Conservation (phyloP, 176 grass and related monocot species). For the Rhynchospora breviuscula region DNA sequence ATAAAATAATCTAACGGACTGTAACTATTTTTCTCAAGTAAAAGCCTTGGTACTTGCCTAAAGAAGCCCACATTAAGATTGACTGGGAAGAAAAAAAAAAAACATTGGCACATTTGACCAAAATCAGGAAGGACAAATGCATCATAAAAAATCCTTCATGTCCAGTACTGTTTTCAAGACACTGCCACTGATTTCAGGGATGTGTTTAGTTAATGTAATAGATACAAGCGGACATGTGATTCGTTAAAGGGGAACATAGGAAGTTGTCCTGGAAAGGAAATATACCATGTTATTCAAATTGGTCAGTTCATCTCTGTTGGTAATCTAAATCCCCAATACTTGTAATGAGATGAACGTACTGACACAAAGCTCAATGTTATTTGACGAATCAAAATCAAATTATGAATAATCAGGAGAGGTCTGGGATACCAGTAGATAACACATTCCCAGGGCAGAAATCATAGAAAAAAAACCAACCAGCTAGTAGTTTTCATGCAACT, state of each 20-base stretch:
- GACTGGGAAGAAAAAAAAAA: not conserved
- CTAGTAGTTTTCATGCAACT: not conserved
- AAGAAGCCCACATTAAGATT: no score
- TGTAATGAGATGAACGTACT: not conserved
- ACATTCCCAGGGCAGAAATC: not conserved
- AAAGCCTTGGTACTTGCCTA: no score
- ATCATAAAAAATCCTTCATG: no score
- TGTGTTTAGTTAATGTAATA: not conserved
- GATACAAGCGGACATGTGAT: not conserved
- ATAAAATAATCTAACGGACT: no score
- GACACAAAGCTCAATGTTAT: not conserved
- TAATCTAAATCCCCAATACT: not conserved
- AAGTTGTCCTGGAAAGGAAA: not conserved
- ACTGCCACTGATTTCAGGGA: not conserved
- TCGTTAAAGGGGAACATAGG: not conserved
- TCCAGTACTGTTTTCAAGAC: not conserved
- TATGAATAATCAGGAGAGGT: not conserved
- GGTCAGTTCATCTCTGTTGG: not conserved
- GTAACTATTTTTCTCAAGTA: no score
- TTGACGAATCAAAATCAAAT: not conserved
- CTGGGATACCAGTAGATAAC: not conserved
- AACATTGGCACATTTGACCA: no score
- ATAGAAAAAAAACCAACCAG: no score
- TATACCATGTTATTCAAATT: not conserved
- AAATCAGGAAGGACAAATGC: no score